These are phyloP conservation scores for Suhomyces canberraensis DNA, from an alignment of 805 yeast species.

Conservation along the genomic window DNA sequence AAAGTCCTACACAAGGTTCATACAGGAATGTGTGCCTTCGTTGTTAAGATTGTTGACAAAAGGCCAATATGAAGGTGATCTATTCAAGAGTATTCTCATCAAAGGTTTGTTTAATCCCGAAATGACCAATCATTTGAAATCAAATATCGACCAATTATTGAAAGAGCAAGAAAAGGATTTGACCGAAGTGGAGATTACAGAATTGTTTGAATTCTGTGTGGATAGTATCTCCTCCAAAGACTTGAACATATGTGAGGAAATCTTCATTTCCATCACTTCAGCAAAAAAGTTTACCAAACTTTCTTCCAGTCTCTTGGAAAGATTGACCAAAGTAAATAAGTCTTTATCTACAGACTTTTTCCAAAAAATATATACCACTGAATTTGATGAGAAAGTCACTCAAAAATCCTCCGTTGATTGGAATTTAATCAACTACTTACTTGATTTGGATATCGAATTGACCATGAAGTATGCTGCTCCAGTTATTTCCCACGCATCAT, in stretches of 20 bases:
- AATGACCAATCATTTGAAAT: conserved; percentile 15
- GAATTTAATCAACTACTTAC: conserved; percentile 44
- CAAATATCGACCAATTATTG: conserved; percentile 29
- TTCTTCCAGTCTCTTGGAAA: conserved; percentile 42
- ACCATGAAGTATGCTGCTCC: conserved; percentile 44
- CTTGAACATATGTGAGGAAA: conserved; percentile 43
- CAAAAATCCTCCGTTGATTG: conserved; percentile 31
- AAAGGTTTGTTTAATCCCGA: conserved; percentile 15
- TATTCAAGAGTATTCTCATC: conserved; percentile 2
- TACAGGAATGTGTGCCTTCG: conserved; percentile 15
- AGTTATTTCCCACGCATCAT: conserved; percentile 21
- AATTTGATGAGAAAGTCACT: conserved; percentile 15
- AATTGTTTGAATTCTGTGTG: conserved; percentile 26
- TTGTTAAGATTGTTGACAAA: not conserved
- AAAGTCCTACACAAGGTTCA: conserved; percentile 26
- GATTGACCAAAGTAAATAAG: conserved; percentile 50
- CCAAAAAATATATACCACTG: conserved; percentile 33
- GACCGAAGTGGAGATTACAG: conserved; percentile 13
- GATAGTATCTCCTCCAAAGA: conserved; percentile 29
- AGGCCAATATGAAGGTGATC: not conserved
- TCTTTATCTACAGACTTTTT: conserved; percentile 54
- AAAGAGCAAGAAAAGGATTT: conserved; percentile 7
- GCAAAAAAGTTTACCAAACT: conserved; percentile 30
- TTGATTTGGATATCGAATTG: conserved; percentile 56
- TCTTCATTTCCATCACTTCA: conserved; percentile 42